Percentiles rank a stretch among this genome's conserved stretches.
Evolutionary conservation across 257 asterid species (phyloP).

Genomic region (Nicotiana sylvestris): DNA sequence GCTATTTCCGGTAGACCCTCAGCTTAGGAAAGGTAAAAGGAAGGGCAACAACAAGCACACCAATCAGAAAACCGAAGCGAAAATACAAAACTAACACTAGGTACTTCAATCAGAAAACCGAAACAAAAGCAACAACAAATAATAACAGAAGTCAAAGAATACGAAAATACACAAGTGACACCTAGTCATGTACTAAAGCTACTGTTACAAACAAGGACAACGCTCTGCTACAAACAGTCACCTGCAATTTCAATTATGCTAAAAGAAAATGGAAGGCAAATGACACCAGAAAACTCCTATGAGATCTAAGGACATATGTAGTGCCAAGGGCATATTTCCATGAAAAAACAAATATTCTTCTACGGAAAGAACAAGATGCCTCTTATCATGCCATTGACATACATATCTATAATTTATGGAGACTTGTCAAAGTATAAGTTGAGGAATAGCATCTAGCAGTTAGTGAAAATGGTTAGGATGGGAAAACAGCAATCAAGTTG

Average conservation of each 20-base stretch:
- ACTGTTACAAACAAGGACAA: too few relatives aligned
- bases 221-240: neutral
- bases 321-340: too few relatives aligned
- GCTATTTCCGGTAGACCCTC: too few relatives aligned
- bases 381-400: neutral
- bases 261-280: neutral
- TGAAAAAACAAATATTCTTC: neutral
- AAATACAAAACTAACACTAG: too few relatives aligned
- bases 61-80: too few relatives aligned
- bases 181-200: too few relatives aligned
- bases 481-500: neutral
- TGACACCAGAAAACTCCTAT: neutral
- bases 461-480: neutral
- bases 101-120: too few relatives aligned
- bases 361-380: neutral
- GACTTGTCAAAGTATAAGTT: slow-evolving; percentile 2
- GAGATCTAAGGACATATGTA: neutral
- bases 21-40: too few relatives aligned
- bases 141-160: too few relatives aligned
- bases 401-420: neutral
- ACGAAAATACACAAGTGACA: too few relatives aligned
- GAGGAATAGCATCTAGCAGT: neutral
- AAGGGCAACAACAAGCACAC: too few relatives aligned
- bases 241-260: neutral
- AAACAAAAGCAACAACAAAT: too few relatives aligned